phyloP scores from a whole-genome alignment of 768 basidiomycete genomes.

The Naganishia vishniacii region DNA sequence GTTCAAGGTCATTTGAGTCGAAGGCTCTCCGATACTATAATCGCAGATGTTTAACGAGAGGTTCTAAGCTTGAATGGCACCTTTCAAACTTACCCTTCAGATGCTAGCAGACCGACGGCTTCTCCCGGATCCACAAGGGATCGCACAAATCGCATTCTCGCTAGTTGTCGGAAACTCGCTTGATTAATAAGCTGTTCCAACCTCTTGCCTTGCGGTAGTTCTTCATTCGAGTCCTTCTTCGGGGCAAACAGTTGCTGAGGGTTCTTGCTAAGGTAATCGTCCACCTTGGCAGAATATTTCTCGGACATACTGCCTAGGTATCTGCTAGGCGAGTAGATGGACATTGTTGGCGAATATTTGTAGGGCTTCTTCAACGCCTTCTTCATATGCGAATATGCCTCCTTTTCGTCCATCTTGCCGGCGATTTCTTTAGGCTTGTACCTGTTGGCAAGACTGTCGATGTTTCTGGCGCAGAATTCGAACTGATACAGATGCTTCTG shows the following conservation, averaged over 20 bases:
- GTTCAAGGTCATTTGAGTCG: conserved; percentile 99
- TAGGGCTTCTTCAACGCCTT: conserved; percentile 74
- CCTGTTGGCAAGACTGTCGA: conserved; percentile 67
- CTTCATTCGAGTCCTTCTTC: conserved; percentile 50
- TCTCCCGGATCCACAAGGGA: conserved; percentile 95
- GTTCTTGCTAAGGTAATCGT: conserved; percentile 71
- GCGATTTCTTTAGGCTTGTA: conserved; percentile 59
- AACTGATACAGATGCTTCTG: conserved; percentile 93
- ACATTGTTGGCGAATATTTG: conserved; percentile 65
- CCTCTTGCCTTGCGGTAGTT: conserved; percentile 35
- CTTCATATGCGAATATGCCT: conserved; percentile 77
- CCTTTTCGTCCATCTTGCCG: conserved; percentile 57
- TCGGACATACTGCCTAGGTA: conserved; percentile 89
- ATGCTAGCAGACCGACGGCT: conserved; percentile 93
- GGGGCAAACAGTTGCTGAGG: conserved; percentile 24
- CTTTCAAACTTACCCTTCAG: conserved; percentile 92
- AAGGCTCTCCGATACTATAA: conserved; percentile 94
- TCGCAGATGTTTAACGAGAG: no score
- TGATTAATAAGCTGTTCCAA: conserved; percentile 50
- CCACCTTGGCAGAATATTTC: conserved; percentile 72
- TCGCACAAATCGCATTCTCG: conserved; percentile 87
- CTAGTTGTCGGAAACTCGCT: conserved; percentile 65
- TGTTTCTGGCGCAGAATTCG: conserved; percentile 85
- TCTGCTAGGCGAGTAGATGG: conserved; percentile 68
- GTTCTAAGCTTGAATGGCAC: no score